phyloP scores from a whole-genome alignment of 2,329 filamentous ascomycete species.

The Diaporthe velutina region DNA sequence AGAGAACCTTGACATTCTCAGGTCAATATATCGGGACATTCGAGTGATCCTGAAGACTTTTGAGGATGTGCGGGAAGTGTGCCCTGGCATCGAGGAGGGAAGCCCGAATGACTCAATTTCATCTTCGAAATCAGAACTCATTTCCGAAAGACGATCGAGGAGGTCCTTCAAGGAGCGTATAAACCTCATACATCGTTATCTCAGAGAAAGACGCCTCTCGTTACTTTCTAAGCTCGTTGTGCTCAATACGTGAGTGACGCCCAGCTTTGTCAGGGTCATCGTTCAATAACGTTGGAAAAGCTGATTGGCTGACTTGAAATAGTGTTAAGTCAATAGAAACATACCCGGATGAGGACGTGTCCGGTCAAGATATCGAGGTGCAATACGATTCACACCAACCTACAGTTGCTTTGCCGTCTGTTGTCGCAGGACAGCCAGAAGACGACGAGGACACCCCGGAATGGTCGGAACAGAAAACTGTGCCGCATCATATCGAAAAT shows the following conservation, averaged over 20 bases:
- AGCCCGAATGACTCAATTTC: neutral
- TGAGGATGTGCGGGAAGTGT: neutral
- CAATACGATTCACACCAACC: neutral
- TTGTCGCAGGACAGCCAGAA: neutral
- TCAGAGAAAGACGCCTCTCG: constrained; percentile 5
- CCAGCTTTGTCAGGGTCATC: too few species aligned
- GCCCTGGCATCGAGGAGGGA: neutral
- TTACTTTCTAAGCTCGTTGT: constrained; percentile 20
- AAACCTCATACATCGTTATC: neutral
- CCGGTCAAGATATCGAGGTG: neutral
- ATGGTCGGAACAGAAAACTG: constrained; percentile 1
- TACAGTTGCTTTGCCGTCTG: too few species aligned
- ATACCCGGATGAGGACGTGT: neutral
- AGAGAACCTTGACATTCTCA: neutral
- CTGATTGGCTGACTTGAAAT: neutral
- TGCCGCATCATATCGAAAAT: neutral
- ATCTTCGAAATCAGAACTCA: neutral
- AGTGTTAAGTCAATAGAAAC: constrained; percentile 9
- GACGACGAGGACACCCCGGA: neutral
- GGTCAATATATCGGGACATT: neutral
- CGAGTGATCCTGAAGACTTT: neutral
- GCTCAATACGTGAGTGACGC: constrained; percentile 6
- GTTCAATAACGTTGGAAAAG: neutral
- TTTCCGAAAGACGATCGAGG: neutral
- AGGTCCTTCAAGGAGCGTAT: constrained; percentile 12